These are phyloP conservation scores for Dillenia turbinata DNA, from an alignment of 164 flowering plant species.

Conservation along the genomic window DNA sequence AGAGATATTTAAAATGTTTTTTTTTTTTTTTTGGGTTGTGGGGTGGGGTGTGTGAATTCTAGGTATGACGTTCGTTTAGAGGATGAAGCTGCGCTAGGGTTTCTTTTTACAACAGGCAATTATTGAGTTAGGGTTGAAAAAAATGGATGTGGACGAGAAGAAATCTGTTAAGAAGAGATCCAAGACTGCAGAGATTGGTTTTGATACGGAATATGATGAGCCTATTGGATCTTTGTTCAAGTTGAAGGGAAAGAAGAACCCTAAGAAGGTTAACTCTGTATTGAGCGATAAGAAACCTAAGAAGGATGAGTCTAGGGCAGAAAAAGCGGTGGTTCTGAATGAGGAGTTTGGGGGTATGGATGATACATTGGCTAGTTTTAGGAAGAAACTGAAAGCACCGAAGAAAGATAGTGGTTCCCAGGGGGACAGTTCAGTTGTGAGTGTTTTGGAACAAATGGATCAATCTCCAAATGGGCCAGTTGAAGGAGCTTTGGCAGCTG, in stretches of 20 bases:
- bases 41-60: constrained; percentile 2
- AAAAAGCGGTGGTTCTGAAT: constrained; percentile 16
- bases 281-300: constrained; percentile 21
- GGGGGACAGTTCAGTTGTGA: constrained; percentile 12
- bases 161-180: constrained; percentile 31
- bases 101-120: constrained; percentile 18
- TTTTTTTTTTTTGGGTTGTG: constrained; percentile 1
- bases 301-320: constrained; percentile 23
- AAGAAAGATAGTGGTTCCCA: constrained; percentile 43
- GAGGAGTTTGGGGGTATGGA: constrained; percentile 59
- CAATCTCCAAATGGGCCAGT: constrained; percentile 5
- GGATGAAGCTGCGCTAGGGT: constrained; percentile 26
- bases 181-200: constrained; percentile 18
- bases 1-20: constrained; percentile 23
- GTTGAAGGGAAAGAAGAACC: constrained; percentile 36
- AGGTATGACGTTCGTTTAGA: constrained; percentile 17
- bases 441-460: constrained; percentile 8
- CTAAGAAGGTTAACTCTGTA: constrained; percentile 42
- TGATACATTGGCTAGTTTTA: constrained; percentile 66
- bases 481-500: constrained; percentile 15
- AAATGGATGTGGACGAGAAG: constrained; percentile 40
- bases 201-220: constrained; percentile 59
- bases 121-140: constrained; percentile 1
- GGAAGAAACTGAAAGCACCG: constrained; percentile 63
- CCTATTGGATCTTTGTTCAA: constrained; percentile 55